Conservation (phyloP, 1,139 yeast genomes). For the Blastobotrys apis region DNA sequence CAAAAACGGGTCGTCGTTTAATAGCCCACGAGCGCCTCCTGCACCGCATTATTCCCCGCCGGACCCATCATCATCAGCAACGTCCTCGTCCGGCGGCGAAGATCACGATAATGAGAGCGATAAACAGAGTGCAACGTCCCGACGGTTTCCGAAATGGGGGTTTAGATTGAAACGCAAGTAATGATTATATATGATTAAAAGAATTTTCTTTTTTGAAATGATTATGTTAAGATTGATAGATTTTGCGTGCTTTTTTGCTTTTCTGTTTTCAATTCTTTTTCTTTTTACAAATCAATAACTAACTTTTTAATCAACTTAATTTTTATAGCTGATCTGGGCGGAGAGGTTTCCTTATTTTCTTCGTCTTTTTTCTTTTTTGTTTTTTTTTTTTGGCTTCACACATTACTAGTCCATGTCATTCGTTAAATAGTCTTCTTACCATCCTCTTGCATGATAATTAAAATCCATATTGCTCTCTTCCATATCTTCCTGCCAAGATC, state of each 20-base stretch:
- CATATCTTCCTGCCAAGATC: conserved; percentile 31
- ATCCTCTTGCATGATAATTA: conserved; percentile 39
- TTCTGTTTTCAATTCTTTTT: not conserved
- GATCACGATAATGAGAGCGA: conserved; percentile 8
- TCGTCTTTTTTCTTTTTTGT: too few species aligned
- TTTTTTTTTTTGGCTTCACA: too few species aligned
- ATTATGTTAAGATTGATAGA: not conserved
- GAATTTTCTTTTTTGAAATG: not conserved
- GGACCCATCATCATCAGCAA: not conserved
- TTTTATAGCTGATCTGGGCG: not conserved
- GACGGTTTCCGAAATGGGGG: conserved; percentile 9
- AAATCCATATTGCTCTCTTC: conserved; percentile 35
- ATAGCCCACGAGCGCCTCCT: too few species aligned
- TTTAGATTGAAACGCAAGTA: conserved; percentile 6
- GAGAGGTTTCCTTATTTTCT: too few species aligned
- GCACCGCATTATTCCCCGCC: too few species aligned
- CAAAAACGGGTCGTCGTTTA: too few species aligned
- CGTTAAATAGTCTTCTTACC: too few species aligned
- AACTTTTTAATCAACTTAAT: not conserved
- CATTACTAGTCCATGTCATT: too few species aligned
- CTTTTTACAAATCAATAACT: too few species aligned
- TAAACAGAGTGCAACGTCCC: conserved; percentile 3
- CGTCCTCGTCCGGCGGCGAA: not conserved
- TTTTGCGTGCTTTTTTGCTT: not conserved
- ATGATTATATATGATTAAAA: not conserved